Evolutionary conservation across 805 yeast genomes (phyloP).

Genomic region (Candida morakotiae): DNA sequence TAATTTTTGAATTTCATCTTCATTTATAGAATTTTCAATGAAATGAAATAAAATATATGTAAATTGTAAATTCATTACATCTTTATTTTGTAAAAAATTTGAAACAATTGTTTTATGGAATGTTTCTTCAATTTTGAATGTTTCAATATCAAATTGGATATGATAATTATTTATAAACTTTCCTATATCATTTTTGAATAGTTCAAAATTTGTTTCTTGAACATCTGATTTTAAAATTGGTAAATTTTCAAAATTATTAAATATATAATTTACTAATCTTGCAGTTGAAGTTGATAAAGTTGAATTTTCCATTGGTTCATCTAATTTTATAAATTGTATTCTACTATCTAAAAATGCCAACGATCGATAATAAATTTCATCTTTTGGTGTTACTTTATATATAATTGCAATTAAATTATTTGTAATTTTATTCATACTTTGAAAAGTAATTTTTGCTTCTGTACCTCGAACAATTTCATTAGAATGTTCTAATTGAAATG

Average conservation of each 20-base stretch:
- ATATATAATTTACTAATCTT: constrained; percentile 19
- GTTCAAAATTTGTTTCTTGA: not conserved
- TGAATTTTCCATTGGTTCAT: constrained; percentile 4
- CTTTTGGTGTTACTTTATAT: constrained; percentile 23
- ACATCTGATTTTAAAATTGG: constrained; percentile 16
- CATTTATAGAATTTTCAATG: constrained; percentile 10
- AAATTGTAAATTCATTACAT: constrained; percentile 8
- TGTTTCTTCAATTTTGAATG: not conserved
- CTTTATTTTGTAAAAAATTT: constrained; percentile 7
- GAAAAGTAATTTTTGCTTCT: constrained; percentile 26
- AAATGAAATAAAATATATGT: constrained; percentile 11
- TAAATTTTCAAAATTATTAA: constrained; percentile 14
- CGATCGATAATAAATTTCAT: constrained; percentile 23
- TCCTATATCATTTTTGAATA: constrained; percentile 4
- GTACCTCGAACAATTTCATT: constrained; percentile 11
- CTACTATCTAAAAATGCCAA: constrained; percentile 20
- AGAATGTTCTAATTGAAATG: constrained; percentile 16
- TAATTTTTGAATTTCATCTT: not conserved
- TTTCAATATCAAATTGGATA: not conserved
- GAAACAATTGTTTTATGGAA: not conserved
- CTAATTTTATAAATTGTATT: constrained; percentile 21
- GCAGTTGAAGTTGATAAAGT: constrained; percentile 18
- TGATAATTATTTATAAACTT: constrained; percentile 2
- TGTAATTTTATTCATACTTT: constrained; percentile 16
- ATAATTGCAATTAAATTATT: constrained; percentile 19